Evolutionary conservation across 2,329 filamentous ascomycete species (phyloP).

Genomic region (Aureobasidium mangrovei): DNA sequence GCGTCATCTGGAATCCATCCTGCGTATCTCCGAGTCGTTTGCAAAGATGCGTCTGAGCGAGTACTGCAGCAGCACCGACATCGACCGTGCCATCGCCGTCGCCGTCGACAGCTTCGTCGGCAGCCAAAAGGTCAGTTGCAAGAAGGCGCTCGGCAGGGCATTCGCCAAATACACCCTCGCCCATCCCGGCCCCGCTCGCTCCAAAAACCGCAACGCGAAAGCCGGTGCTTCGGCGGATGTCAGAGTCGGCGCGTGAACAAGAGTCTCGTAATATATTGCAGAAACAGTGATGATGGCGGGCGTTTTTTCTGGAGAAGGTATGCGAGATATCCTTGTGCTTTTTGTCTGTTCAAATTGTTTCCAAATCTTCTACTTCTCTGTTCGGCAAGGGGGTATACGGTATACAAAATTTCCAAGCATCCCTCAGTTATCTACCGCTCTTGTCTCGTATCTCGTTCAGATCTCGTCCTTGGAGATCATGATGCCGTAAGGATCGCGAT

Average conservation of each 20-base stretch:
- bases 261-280: neutral
- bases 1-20: slow-evolving; percentile 94
- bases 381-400: no score
- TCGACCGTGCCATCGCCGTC: slow-evolving; percentile 93
- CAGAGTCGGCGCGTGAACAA: slow-evolving; percentile 14
- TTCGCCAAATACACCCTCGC: slow-evolving; percentile 80
- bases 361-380: neutral
- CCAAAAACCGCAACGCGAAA: neutral
- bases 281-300: neutral
- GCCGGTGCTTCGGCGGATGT: slow-evolving; percentile 11
- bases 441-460: neutral
- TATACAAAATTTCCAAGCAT: neutral
- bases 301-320: neutral
- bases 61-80: slow-evolving; percentile 81
- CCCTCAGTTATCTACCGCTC: neutral
- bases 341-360: neutral
- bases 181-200: slow-evolving; percentile 33
- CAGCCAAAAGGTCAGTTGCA: slow-evolving; percentile 94
- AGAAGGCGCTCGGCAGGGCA: slow-evolving; percentile 86
- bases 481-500: slow-evolving; percentile 83
- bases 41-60: slow-evolving; percentile 97
- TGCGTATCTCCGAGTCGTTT: slow-evolving; percentile 89
- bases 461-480: slow-evolving; percentile 37
- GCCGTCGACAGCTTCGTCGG: slow-evolving; percentile 94
- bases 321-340: neutral